Conservation (phyloP, 805 yeast species). For the Sugiyamaella americana region DNA sequence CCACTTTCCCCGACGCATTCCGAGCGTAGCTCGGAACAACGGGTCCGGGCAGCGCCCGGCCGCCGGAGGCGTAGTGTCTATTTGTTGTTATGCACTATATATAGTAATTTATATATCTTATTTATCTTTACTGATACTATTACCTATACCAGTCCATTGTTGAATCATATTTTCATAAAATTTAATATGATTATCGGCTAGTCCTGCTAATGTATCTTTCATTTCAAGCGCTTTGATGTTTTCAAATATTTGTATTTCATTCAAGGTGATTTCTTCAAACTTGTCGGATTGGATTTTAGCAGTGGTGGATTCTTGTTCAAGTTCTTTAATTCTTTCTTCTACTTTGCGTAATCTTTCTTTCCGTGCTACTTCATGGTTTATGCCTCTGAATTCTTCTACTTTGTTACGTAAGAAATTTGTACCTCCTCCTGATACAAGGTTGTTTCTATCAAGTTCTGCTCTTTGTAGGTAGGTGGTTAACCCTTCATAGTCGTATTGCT, state of each 20-base stretch:
- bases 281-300: slow-evolving; percentile 47
- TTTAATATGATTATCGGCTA: slow-evolving; percentile 69
- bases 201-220: slow-evolving; percentile 58
- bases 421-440: slow-evolving; percentile 45
- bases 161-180: slow-evolving; percentile 64
- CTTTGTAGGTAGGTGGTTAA: slow-evolving; percentile 70
- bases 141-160: slow-evolving; percentile 48
- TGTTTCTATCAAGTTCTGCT: slow-evolving; percentile 59
- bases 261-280: slow-evolving; percentile 51
- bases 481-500: slow-evolving; percentile 85
- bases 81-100: no score
- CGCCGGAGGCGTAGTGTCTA: no score
- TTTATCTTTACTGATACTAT: slow-evolving; percentile 2
- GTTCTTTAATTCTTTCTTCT: slow-evolving; percentile 43
- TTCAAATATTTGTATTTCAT: slow-evolving; percentile 66
- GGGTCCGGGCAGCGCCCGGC: no score
- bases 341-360: slow-evolving; percentile 47
- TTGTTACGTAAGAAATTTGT: slow-evolving; percentile 49
- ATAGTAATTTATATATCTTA: no score
- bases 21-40: no score
- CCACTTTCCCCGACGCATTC: no score
- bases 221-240: slow-evolving; percentile 72
- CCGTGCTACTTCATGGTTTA: slow-evolving; percentile 51
- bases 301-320: slow-evolving; percentile 44
- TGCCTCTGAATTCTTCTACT: slow-evolving; percentile 57